Base-by-base conservation (phyloP, 805 yeast genomes). In the Wickerhamomyces alni region DNA sequence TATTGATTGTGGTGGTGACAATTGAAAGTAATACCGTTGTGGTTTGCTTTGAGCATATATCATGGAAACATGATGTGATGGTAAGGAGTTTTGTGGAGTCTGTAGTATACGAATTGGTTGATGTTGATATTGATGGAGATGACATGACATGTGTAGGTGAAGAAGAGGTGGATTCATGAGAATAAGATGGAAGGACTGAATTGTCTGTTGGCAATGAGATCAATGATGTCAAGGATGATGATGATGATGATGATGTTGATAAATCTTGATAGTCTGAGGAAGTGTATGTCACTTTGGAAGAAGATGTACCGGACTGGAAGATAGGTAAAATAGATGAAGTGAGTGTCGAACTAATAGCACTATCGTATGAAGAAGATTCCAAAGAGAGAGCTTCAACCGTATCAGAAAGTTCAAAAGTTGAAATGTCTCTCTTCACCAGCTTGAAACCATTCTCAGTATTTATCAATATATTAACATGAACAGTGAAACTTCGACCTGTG, bases 1-100 rank as follows among this genome's bases (percentile, higher is more conserved):
- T 63, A 52, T 55, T 47, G 10, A 24, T 11, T 3, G 45, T 36
- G 9, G 19, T 8, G 8, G 47, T 41, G 15, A 36, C 36, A 15
- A 37, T 36, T n/a, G n/a, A n/a, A n/a, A 19, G 47, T 31, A 30
- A 44, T 43, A 42, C 45, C 51, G 21, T 48, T 40, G 30, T 35
- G 41, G 31, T 36, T 29, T 16, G 33, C 33, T n/a, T n/a, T n/a
- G n/a, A n/a, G n/a, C n/a, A n/a, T n/a, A n/a, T n/a, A n/a, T n/a
- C n/a, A n/a, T n/a, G n/a, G 13, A 42, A 42, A 21, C 51, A 47
- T 15, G 42, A 38, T 5, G 44, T 33, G 21, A 33, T 25, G 16
- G 44, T 37, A 33, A 40, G 16, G 17, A 39, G 36, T 21, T 48
- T 41, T n/a, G n/a, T n/a, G n/a, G n/a, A n/a, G n/a, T n/a, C n/a